A percentile compares a stretch with the other conserved stretches of the same genome.
phyloP scores from a whole-genome alignment of 768 basidiomycete species.

The Sarcodon aspratus region DNA sequence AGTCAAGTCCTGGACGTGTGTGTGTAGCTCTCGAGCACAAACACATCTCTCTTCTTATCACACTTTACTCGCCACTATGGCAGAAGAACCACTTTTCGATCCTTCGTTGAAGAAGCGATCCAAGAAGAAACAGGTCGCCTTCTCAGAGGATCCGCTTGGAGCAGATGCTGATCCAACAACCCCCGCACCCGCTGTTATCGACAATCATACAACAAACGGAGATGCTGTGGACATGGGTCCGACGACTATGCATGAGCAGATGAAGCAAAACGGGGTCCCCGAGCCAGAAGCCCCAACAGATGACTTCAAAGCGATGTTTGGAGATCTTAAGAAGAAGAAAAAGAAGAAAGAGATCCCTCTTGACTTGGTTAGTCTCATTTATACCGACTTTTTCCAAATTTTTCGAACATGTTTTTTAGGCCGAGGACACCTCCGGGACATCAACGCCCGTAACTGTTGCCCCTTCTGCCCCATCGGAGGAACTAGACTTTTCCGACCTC shows the following conservation, averaged over 20 bases:
- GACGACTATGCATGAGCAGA: constrained; percentile 63
- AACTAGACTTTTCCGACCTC: constrained; percentile 89
- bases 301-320: constrained; percentile 76
- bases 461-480: constrained; percentile 44
- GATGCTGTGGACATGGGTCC: constrained; percentile 71
- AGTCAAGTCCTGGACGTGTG: constrained; percentile 3
- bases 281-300: constrained; percentile 46
- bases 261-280: constrained; percentile 35
- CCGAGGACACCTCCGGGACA: constrained; percentile 51
- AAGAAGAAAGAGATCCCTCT: constrained; percentile 78
- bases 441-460: constrained; percentile 39
- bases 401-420: constrained; percentile 23
- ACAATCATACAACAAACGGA: constrained; percentile 56
- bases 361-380: constrained; percentile 46
- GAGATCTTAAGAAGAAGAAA: constrained; percentile 86
- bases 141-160: constrained; percentile 75
- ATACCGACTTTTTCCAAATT: background rate
- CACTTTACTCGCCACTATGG: constrained; percentile 26
- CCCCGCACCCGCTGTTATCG: constrained; percentile 65
- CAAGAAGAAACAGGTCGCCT: constrained; percentile 82
- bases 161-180: constrained; percentile 75
- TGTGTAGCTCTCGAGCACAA: background rate
- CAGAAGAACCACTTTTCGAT: constrained; percentile 73
- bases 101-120: constrained; percentile 71
- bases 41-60: too few relatives aligned